Evolutionary conservation across 345 rosid genomes (phyloP).

Genomic region (Acer yangbiense): DNA sequence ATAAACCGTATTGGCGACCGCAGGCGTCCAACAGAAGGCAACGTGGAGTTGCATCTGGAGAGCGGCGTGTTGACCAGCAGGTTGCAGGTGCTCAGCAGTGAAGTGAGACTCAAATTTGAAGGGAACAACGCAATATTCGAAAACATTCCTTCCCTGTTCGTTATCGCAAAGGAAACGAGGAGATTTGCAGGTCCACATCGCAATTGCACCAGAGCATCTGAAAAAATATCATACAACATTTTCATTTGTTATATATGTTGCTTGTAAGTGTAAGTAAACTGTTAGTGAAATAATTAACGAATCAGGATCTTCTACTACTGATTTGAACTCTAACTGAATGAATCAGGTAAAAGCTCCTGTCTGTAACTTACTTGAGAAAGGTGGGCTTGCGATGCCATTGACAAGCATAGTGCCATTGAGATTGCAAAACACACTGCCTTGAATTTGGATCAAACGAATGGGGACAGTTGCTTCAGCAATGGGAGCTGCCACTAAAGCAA

Average conservation of each 20-base stretch:
- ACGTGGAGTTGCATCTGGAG: slow-evolving; percentile 49
- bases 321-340: not conserved
- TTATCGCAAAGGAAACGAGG: slow-evolving; percentile 19
- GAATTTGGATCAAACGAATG: slow-evolving; percentile 41
- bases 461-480: slow-evolving; percentile 44
- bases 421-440: slow-evolving; percentile 54
- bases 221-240: not conserved
- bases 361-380: slow-evolving; percentile 44
- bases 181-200: slow-evolving; percentile 30
- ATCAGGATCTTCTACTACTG: not conserved
- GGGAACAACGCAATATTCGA: slow-evolving; percentile 35
- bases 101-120: slow-evolving; percentile 35
- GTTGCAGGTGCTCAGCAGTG: slow-evolving; percentile 42
- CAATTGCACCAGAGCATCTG: slow-evolving; percentile 61
- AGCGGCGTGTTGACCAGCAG: slow-evolving; percentile 58
- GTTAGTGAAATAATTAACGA: not conserved
- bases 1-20: slow-evolving; percentile 41
- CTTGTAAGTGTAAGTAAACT: no score
- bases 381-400: slow-evolving; percentile 43
- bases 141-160: slow-evolving; percentile 43
- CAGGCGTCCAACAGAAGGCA: slow-evolving; percentile 44
- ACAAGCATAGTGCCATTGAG: slow-evolving; percentile 37
- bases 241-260: no score
- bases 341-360: not conserved
- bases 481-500: slow-evolving; percentile 31